phyloP scores from a whole-genome alignment of 2,329 filamentous ascomycete genomes.

The Arthrobotrys musiformis region DNA sequence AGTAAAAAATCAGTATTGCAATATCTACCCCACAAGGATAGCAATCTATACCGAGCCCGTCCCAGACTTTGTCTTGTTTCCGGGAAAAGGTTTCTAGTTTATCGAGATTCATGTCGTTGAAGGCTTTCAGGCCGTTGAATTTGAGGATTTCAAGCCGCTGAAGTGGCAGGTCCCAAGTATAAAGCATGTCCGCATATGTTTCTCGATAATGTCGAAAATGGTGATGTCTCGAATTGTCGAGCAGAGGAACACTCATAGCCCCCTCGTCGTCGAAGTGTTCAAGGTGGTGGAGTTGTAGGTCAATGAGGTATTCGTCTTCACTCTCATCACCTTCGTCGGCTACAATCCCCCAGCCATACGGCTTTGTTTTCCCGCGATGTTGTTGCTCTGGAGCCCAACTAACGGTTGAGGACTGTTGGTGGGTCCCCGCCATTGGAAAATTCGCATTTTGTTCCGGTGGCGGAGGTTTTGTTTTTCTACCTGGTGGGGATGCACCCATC shows the following conservation, averaged over 20 bases:
- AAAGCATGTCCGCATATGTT: constrained; percentile 75
- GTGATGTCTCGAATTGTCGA: constrained; percentile 67
- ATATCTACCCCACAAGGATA: neutral
- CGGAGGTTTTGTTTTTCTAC: constrained; percentile 16
- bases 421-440: neutral
- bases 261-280: constrained; percentile 76
- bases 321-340: constrained; percentile 46
- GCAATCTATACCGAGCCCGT: constrained; percentile 54
- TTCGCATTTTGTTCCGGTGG: constrained; percentile 5
- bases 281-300: constrained; percentile 71
- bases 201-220: constrained; percentile 72
- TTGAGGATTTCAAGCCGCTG: constrained; percentile 75
- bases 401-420: constrained; percentile 32
- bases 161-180: constrained; percentile 73
- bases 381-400: constrained; percentile 51
- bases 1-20: neutral
- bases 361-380: constrained; percentile 49
- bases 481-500: constrained; percentile 38
- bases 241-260: constrained; percentile 71
- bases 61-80: constrained; percentile 53
- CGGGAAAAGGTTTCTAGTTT: constrained; percentile 46
- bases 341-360: constrained; percentile 26
- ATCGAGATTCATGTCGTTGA: constrained; percentile 40
- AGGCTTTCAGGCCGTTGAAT: constrained; percentile 71
- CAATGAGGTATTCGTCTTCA: constrained; percentile 59